These are phyloP conservation scores for Fusarium citri DNA, from an alignment of 2,329 filamentous ascomycete species.

Conservation along the genomic window DNA sequence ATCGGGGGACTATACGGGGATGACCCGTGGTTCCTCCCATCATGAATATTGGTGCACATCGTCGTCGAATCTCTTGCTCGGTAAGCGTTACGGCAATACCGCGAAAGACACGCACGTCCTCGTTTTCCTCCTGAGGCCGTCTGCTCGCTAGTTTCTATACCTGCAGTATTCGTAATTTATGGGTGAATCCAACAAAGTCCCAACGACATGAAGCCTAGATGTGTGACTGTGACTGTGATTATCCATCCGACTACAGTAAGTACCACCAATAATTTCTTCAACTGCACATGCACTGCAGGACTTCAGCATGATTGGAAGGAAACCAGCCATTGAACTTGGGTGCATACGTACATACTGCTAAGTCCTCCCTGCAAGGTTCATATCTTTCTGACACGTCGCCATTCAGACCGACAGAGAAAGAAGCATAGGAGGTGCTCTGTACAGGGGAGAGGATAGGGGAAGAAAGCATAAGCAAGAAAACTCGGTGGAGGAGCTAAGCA, in stretches of 20 bases:
- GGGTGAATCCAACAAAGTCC: conserved; percentile 5
- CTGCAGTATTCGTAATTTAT: background rate
- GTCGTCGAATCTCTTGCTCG: conserved; percentile 12
- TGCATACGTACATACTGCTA: conserved; percentile 16
- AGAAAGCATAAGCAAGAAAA: background rate
- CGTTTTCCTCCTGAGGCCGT: conserved; percentile 29
- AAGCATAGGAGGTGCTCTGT: background rate
- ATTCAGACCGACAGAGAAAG: conserved; percentile 2
- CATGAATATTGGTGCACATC: conserved; percentile 17
- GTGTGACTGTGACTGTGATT: conserved; percentile 23
- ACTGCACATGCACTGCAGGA: conserved; percentile 13
- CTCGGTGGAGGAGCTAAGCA: background rate
- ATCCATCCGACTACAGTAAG: background rate
- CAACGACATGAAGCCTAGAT: conserved; percentile 19
- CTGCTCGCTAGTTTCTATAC: background rate
- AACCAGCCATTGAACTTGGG: conserved; percentile 4
- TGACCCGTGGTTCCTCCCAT: conserved; percentile 3
- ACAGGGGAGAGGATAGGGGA: conserved; percentile 9
- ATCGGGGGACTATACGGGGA: background rate
- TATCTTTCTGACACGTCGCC: conserved; percentile 36
- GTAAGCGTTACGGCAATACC: conserved; percentile 13
- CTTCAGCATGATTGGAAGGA: conserved; percentile 27
- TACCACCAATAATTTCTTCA: conserved; percentile 32
- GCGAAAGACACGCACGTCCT: conserved; percentile 22
- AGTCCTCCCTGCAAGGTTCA: conserved; percentile 12